Conservation (phyloP, 257 asterid genomes). For the Galeopsis tetrahit region DNA sequence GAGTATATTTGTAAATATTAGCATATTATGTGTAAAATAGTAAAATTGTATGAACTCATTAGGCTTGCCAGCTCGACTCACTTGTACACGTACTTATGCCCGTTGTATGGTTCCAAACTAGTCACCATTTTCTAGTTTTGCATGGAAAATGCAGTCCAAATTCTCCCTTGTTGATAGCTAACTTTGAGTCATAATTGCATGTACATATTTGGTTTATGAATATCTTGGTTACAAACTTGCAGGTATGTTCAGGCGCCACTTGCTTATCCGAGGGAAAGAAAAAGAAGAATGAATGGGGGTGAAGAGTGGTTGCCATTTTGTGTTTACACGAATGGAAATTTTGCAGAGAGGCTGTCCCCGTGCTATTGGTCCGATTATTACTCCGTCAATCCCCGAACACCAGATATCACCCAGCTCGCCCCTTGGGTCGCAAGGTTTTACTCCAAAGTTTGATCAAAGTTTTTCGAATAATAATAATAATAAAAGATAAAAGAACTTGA, state of each 20-base stretch:
- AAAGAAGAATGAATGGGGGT: slow-evolving; percentile 87
- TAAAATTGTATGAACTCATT: too few relatives aligned
- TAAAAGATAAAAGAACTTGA: background rate
- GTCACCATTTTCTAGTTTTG: background rate
- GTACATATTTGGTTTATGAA: background rate
- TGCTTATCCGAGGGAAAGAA: slow-evolving; percentile 83
- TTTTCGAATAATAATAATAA: background rate
- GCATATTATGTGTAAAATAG: too few relatives aligned
- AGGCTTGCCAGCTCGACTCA: too few relatives aligned
- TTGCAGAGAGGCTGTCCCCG: slow-evolving; percentile 55
- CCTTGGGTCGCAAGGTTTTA: slow-evolving; percentile 89
- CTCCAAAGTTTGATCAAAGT: slow-evolving; percentile 34
- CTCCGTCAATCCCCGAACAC: slow-evolving; percentile 63
- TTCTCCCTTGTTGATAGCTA: background rate
- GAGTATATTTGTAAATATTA: too few relatives aligned
- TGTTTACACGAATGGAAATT: slow-evolving; percentile 49
- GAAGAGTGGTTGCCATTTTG: slow-evolving; percentile 86
- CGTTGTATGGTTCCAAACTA: background rate
- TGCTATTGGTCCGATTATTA: slow-evolving; percentile 89
- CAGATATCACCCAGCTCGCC: slow-evolving; percentile 68
- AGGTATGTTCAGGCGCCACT: slow-evolving; percentile 89
- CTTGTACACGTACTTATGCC: background rate
- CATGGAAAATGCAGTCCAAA: background rate
- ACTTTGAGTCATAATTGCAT: background rate
- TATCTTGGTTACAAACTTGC: slow-evolving; percentile 28